Evolutionary conservation across 1,284 basidiomycete genomes (phyloP).

Genomic region (Boletus smithii): DNA sequence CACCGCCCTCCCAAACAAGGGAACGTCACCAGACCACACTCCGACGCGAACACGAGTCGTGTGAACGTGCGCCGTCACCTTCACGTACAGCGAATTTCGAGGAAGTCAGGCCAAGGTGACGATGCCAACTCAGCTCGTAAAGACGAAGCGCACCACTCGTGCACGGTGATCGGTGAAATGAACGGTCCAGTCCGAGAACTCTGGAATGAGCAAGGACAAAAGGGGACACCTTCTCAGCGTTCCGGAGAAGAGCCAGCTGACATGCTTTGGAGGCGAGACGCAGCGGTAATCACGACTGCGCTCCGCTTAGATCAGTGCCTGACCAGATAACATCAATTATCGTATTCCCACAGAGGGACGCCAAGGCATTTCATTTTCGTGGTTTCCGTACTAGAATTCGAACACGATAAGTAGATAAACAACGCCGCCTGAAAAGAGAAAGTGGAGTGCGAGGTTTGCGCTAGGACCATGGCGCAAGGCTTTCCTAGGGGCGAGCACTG

Average conservation of each 20-base stretch:
- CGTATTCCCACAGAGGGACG: constrained; percentile 21
- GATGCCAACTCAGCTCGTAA: constrained; percentile 15
- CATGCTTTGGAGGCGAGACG: constrained; percentile 24
- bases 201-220: constrained; percentile 10
- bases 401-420: constrained; percentile 24
- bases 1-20: neutral
- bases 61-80: constrained; percentile 8
- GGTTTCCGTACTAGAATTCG: constrained; percentile 12
- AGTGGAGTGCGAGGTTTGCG: constrained; percentile 7
- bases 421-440: constrained; percentile 7
- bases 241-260: constrained; percentile 16
- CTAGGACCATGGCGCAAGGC: neutral
- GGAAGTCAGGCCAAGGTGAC: constrained; percentile 3
- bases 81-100: constrained; percentile 14
- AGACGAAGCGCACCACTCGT: constrained; percentile 5
- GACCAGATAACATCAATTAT: constrained; percentile 25
- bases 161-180: constrained; percentile 26
- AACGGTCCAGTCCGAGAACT: constrained; percentile 22
- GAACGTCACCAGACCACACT: neutral
- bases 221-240: constrained; percentile 7
- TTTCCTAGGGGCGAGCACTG: constrained; percentile 1
- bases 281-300: constrained; percentile 26
- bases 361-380: constrained; percentile 26
- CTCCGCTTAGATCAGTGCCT: constrained; percentile 32
- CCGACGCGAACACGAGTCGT: constrained; percentile 5